Evolutionary conservation across 495 filamentous ascomycete genomes (phyloP).

Genomic region (Penicillium canescens): DNA sequence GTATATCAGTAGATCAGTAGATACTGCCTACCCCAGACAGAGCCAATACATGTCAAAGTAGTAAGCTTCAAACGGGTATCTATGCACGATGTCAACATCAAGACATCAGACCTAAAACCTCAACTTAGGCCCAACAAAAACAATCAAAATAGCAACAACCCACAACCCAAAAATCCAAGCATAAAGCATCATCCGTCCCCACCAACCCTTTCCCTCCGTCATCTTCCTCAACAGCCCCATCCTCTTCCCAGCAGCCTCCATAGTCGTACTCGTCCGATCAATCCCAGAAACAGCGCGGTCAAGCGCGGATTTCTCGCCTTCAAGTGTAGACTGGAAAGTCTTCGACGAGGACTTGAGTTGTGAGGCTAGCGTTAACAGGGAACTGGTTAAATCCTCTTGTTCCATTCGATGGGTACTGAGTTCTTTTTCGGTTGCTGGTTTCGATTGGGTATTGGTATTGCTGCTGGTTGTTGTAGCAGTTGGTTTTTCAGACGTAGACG

Average conservation of each 20-base stretch:
- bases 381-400: slow-evolving; percentile 81
- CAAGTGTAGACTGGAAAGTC: slow-evolving; percentile 67
- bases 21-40: no score
- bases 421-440: slow-evolving; percentile 55
- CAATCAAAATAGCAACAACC: slow-evolving; percentile 70
- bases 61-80: neutral
- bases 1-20: neutral
- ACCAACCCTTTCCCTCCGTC: slow-evolving; percentile 86
- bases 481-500: slow-evolving; percentile 10
- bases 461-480: slow-evolving; percentile 24
- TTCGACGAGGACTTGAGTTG: slow-evolving; percentile 75
- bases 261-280: slow-evolving; percentile 68
- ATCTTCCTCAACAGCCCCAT: slow-evolving; percentile 75
- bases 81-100: neutral
- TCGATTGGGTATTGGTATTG: slow-evolving; percentile 26
- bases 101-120: slow-evolving; percentile 57
- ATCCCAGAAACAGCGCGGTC: slow-evolving; percentile 69
- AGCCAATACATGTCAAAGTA: no score
- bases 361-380: slow-evolving; percentile 73
- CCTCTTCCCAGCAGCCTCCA: slow-evolving; percentile 69
- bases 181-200: slow-evolving; percentile 82
- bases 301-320: slow-evolving; percentile 70
- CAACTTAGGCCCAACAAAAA: slow-evolving; percentile 81
- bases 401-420: slow-evolving; percentile 73
- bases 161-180: slow-evolving; percentile 78